Percentiles rank a stretch among this genome's conserved stretches.
Conservation (phyloP, 1,284 basidiomycete genomes). For the Salmacisia buchloeana region DNA sequence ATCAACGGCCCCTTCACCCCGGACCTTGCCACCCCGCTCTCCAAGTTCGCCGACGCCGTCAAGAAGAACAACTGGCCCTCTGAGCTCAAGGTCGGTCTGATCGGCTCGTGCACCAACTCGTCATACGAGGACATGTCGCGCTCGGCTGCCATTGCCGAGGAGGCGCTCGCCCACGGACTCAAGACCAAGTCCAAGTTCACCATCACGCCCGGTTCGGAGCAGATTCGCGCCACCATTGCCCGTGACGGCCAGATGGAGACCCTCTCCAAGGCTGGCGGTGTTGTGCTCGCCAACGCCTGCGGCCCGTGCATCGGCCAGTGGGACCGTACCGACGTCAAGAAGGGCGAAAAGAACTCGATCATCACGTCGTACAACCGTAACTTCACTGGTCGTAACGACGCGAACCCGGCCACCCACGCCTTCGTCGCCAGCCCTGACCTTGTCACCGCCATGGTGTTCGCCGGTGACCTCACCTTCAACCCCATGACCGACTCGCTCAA, state of each 20-base stretch:
- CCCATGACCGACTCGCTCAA: constrained; percentile 84
- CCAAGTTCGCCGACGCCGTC: constrained; percentile 84
- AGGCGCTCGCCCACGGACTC: constrained; percentile 81
- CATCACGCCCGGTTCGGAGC: constrained; percentile 96
- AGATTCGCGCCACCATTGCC: constrained; percentile 93
- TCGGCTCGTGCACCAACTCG: constrained; percentile 99
- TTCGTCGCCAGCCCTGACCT: constrained; percentile 98
- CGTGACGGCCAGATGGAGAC: constrained; percentile 87
- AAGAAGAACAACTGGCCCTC: constrained; percentile 95
- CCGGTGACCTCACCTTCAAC: constrained; percentile 92
- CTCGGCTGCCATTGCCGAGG: constrained; percentile 83
- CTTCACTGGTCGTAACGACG: constrained; percentile 99
- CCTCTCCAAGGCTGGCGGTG: constrained; percentile 80
- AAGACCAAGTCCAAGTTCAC: constrained; percentile 90
- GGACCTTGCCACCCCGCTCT: constrained; percentile 60
- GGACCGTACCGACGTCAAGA: constrained; percentile 93
- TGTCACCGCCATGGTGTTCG: constrained; percentile 95
- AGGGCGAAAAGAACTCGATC: constrained; percentile 84
- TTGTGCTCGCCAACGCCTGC: constrained; percentile 96
- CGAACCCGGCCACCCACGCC: constrained; percentile 97
- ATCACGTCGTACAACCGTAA: constrained; percentile 99
- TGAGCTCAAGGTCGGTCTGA: constrained; percentile 93
- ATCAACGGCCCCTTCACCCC: constrained; percentile 90
- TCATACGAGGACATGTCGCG: constrained; percentile 99
- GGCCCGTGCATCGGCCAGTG: constrained; percentile 99